Percentiles rank a stretch among this genome's conserved stretches.
Evolutionary conservation across 228 moss, liverwort and hornwort species (phyloP).

Genomic region (Sphagnum fallax): DNA sequence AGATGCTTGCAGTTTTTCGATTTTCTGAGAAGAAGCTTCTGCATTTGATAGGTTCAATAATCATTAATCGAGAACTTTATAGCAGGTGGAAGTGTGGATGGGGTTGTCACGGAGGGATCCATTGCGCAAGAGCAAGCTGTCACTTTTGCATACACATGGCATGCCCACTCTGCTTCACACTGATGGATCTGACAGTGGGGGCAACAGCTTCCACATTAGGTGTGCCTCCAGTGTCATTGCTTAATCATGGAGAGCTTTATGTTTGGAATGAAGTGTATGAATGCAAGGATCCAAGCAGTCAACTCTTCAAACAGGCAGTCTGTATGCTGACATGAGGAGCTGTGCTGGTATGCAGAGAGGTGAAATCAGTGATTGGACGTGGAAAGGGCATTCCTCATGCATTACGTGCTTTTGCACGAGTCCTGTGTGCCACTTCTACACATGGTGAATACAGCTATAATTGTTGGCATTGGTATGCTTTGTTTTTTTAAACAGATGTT

Average conservation of each 20-base stretch:
- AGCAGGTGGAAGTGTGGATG: slow-evolving; percentile 93
- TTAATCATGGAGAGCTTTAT: neutral
- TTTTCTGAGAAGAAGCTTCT: too few species aligned
- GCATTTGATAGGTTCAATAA: too few species aligned
- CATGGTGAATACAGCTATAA: slow-evolving; percentile 39
- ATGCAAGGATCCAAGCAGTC: neutral
- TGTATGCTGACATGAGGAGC: neutral
- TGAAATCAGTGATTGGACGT: slow-evolving; percentile 70
- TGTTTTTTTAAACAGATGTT: neutral
- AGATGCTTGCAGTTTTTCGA: neutral
- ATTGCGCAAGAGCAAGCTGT: slow-evolving; percentile 65
- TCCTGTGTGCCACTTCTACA: slow-evolving; percentile 66
- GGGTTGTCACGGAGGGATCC: slow-evolving; percentile 76
- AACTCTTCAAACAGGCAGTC: neutral
- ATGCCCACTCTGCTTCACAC: slow-evolving; percentile 73
- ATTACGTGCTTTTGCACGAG: slow-evolving; percentile 82
- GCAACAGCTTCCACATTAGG: slow-evolving; percentile 74
- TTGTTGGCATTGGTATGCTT: neutral
- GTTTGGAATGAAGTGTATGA: neutral
- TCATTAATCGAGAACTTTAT: neutral
- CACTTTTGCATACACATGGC: slow-evolving; percentile 72
- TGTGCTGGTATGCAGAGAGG: slow-evolving; percentile 41
- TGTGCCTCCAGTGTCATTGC: slow-evolving; percentile 4
- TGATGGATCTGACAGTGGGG: slow-evolving; percentile 89
- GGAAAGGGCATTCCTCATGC: slow-evolving; percentile 86